These are phyloP conservation scores for Cymodocea nodosa DNA, from an alignment of 116 monocot genomes.

Conservation along the genomic window DNA sequence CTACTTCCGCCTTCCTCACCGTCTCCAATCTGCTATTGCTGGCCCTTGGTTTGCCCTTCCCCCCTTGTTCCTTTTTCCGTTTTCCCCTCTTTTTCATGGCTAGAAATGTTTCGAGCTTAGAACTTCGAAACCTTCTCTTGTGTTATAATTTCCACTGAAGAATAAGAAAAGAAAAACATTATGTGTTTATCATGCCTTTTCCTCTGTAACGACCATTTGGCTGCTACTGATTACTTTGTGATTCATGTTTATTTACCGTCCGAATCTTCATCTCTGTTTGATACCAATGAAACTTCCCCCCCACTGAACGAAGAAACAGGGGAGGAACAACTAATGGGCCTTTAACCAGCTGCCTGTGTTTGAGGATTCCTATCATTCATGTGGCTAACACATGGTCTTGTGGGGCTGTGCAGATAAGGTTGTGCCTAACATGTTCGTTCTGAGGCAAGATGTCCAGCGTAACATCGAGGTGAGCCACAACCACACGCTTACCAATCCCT, in stretches of 20 bases:
- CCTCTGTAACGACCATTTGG: too few species aligned
- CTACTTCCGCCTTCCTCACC: constrained; percentile 48
- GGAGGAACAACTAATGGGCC: too few species aligned
- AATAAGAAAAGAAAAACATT: too few species aligned
- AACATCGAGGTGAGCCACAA: constrained; percentile 54
- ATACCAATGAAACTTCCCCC: too few species aligned
- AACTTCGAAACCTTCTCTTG: too few species aligned
- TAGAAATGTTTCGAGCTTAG: too few species aligned
- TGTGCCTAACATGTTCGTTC: constrained; percentile 80
- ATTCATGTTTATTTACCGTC: too few species aligned
- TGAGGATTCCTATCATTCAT: not conserved
- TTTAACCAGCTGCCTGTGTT: not conserved
- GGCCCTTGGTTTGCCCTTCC: constrained; percentile 37
- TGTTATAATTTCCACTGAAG: too few species aligned
- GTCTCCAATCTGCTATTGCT: constrained; percentile 54
- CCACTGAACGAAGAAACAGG: too few species aligned
- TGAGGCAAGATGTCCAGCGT: constrained; percentile 56
- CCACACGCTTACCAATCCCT: constrained; percentile 4
- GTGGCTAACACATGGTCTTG: constrained; percentile 11
- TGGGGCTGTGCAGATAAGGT: constrained; percentile 69
- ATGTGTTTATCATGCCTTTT: too few species aligned
- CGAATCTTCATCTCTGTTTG: too few species aligned
- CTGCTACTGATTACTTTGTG: too few species aligned
- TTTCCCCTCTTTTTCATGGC: not conserved
- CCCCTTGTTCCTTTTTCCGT: not conserved